These are phyloP conservation scores for Corniculantispora saksenae DNA, from an alignment of 2,329 filamentous ascomycete genomes.

Conservation along the genomic window DNA sequence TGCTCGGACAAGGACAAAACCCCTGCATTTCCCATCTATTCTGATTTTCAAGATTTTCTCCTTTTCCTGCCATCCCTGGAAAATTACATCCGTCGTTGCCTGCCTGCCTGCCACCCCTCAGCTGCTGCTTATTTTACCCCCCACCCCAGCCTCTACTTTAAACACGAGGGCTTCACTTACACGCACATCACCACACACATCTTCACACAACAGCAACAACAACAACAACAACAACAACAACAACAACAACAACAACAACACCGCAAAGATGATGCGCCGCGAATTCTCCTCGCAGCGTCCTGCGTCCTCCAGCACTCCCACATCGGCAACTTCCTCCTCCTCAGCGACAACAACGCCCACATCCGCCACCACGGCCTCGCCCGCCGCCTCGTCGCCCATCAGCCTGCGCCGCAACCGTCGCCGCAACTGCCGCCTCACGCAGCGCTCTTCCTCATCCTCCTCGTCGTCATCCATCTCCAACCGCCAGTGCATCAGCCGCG, in stretches of 20 bases:
- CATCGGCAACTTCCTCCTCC: slow-evolving; percentile 23
- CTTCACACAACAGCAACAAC: neutral
- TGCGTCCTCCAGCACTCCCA: slow-evolving; percentile 14
- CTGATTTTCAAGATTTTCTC: neutral
- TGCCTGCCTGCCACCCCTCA: too few species aligned
- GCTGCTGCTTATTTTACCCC: too few species aligned
- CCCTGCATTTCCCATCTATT: neutral
- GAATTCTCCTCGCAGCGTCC: slow-evolving; percentile 19
- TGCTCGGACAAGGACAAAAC: slow-evolving; percentile 1
- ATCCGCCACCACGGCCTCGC: slow-evolving; percentile 30
- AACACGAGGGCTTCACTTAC: slow-evolving; percentile 4
- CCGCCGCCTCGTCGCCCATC: slow-evolving; percentile 32
- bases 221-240: too few species aligned
- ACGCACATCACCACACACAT: slow-evolving; percentile 3
- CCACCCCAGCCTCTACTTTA: neutral
- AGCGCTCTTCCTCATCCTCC: neutral
- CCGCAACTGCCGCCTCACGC: slow-evolving; percentile 9
- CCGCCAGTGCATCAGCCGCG: slow-evolving; percentile 26
- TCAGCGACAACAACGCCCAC: slow-evolving; percentile 28
- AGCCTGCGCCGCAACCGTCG: slow-evolving; percentile 20
- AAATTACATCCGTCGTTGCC: neutral
- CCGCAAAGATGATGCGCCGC: slow-evolving; percentile 16
- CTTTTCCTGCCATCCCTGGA: neutral
- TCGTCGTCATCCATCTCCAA: neutral
- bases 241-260: slow-evolving; percentile 2